Conservation (phyloP, 2,329 filamentous ascomycete species). For the Nakataea oryzae region DNA sequence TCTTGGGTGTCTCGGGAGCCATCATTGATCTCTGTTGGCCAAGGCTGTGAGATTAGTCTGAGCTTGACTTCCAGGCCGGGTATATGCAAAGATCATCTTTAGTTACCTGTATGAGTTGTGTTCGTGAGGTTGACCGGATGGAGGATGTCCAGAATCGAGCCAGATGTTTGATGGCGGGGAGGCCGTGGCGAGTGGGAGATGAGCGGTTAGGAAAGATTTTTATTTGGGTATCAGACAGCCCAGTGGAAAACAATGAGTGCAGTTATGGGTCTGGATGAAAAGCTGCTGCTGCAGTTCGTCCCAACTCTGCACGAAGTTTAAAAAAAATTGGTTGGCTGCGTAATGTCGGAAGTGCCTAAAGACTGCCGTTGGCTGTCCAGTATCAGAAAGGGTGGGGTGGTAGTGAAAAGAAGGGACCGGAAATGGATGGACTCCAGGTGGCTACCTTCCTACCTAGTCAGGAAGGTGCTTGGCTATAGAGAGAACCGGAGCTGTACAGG, state of each 20-base stretch:
- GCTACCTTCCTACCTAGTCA: no score
- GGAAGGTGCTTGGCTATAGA: neutral
- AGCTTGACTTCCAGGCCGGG: no score
- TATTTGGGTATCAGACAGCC: neutral
- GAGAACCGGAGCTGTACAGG: neutral
- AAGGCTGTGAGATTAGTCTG: neutral
- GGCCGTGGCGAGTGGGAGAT: neutral
- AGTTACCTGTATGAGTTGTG: neutral
- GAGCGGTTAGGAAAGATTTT: neutral
- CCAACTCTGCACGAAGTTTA: no score
- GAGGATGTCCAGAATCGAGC: neutral
- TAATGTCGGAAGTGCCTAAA: no score
- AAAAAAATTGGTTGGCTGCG: no score
- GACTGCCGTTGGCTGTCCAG: no score
- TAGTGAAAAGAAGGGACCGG: no score
- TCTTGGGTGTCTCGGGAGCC: constrained; percentile 1
- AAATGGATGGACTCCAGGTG: no score
- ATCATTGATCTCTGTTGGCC: neutral
- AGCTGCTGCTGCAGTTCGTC: no score
- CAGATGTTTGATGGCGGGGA: neutral
- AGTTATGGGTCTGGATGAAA: no score
- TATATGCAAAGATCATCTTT: neutral
- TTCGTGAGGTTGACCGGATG: neutral
- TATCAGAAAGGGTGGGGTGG: no score
- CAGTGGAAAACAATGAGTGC: no score